Evolutionary conservation across 169 alveolate species (phyloP).

Genomic region (Plasmodium coatneyi): DNA sequence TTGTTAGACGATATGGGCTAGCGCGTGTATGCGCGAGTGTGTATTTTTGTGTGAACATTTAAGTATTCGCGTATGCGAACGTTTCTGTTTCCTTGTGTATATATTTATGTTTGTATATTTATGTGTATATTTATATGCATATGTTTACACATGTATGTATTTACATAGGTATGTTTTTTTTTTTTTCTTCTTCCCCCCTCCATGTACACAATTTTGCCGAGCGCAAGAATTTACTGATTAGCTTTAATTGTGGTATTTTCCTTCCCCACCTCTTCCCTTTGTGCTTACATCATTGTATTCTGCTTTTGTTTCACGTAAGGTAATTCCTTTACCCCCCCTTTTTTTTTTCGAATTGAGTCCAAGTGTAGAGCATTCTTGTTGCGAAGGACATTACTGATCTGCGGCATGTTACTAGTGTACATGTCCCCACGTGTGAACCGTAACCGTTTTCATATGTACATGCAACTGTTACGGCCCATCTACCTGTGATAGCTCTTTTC

Average conservation of each 20-base stretch:
- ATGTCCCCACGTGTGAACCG: background rate
- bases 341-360: background rate
- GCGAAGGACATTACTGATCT: background rate
- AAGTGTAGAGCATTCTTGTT: background rate
- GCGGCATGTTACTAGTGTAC: background rate
- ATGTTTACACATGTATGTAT: background rate
- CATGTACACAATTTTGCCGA: background rate
- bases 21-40: background rate
- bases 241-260: background rate
- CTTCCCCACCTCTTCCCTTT: background rate
- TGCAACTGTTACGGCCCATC: background rate
- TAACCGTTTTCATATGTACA: background rate
- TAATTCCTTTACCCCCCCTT: background rate
- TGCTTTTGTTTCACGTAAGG: background rate
- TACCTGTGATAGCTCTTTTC: background rate
- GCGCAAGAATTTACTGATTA: background rate
- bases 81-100: background rate
- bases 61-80: background rate
- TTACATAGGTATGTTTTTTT: background rate
- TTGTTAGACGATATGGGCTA: background rate
- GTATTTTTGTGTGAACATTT: background rate
- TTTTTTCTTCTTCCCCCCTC: background rate
- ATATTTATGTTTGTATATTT: background rate
- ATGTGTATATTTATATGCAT: slow-evolving; percentile 3
- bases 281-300: background rate